These are phyloP conservation scores for Schoenoplectus tabernaemontani DNA, from an alignment of 202 grass and related monocot species.

Conservation along the genomic window DNA sequence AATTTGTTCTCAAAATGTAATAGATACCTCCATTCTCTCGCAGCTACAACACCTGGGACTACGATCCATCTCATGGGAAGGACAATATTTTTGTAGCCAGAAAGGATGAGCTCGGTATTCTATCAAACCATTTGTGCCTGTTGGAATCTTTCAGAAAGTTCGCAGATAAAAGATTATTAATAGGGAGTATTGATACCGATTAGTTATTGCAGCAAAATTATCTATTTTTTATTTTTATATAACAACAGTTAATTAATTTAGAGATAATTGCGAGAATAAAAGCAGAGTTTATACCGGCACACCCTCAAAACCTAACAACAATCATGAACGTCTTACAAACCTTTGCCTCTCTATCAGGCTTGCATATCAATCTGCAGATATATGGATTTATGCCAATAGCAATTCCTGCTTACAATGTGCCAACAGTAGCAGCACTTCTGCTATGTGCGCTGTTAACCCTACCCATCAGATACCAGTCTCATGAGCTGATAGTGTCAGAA, in stretches of 20 bases:
- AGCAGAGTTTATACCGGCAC: no score
- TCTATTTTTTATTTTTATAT: no score
- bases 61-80: slow-evolving; percentile 87
- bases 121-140: slow-evolving; percentile 78
- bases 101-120: slow-evolving; percentile 95
- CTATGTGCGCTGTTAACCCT: no score
- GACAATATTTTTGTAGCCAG: slow-evolving; percentile 97
- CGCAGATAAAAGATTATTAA: slow-evolving; percentile 23
- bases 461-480: no score
- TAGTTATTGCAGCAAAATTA: slow-evolving; percentile 5
- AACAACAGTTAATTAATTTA: background rate
- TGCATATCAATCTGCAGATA: no score
- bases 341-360: no score
- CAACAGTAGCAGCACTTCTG: no score
- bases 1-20: slow-evolving; percentile 20
- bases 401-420: no score
- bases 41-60: slow-evolving; percentile 97
- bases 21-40: slow-evolving; percentile 88
- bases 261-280: slow-evolving; percentile 19
- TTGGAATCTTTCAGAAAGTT: slow-evolving; percentile 65
- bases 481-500: no score
- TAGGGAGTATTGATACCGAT: slow-evolving; percentile 15
- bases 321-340: no score
- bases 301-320: no score
- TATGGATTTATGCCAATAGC: no score